Evolutionary conservation across 2,329 filamentous ascomycete species (phyloP).

Genomic region (Verticillium albo-atrum): DNA sequence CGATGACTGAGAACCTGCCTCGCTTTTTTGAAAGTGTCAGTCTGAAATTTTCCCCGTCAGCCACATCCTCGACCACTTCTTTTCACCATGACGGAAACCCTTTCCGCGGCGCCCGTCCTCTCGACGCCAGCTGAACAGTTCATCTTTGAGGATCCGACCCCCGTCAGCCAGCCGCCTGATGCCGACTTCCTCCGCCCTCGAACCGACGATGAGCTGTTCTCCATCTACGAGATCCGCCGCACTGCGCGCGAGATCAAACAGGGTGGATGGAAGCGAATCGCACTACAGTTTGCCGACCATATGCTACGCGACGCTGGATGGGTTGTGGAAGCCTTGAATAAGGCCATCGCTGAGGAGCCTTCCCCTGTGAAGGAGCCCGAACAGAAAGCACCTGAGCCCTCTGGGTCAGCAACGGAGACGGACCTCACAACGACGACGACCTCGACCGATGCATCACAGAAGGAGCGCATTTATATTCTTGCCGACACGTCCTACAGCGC

Average conservation of each 20-base stretch:
- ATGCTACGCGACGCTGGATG: conserved; percentile 85
- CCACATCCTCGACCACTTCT: background rate
- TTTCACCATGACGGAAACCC: background rate
- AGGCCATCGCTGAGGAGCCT: conserved; percentile 22
- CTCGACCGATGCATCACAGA: background rate
- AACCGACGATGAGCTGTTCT: conserved; percentile 64
- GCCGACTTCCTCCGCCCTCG: conserved; percentile 25
- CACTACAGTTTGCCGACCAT: conserved; percentile 91
- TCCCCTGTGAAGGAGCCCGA: conserved; percentile 2
- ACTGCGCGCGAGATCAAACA: conserved; percentile 72
- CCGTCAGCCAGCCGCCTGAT: conserved; percentile 20
- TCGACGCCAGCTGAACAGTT: conserved; percentile 61
- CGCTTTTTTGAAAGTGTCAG: background rate
- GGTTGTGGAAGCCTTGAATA: conserved; percentile 62
- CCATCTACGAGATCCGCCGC: conserved; percentile 79
- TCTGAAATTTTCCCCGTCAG: background rate
- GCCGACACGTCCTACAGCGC: conserved; percentile 96
- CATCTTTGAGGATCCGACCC: conserved; percentile 47
- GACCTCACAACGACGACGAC: conserved; percentile 1
- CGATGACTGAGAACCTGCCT: background rate
- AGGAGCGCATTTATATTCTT: conserved; percentile 67
- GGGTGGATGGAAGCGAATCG: conserved; percentile 70
- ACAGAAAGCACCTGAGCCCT: background rate
- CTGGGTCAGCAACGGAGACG: background rate
- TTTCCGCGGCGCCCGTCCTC: conserved; percentile 48